phyloP scores from a whole-genome alignment of 2,329 filamentous ascomycete genomes.

The Kalaharituber pfeilii region DNA sequence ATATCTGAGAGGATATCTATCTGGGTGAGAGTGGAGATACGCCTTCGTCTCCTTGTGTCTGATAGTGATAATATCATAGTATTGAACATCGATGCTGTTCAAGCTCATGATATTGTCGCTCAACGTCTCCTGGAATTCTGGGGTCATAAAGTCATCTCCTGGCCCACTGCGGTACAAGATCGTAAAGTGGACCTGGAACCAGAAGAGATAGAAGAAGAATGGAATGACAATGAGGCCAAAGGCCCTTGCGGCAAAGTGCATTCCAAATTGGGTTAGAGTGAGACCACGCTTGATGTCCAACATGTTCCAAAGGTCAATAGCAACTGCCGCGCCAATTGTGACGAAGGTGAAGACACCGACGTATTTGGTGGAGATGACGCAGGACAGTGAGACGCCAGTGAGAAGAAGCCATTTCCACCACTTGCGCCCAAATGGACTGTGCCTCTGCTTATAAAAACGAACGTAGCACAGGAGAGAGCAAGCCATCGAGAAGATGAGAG shows the following conservation, averaged over 20 bases:
- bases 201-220: constrained; percentile 97
- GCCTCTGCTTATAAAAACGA: constrained; percentile 91
- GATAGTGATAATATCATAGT: constrained; percentile 73
- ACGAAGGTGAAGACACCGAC: constrained; percentile 94
- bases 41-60: constrained; percentile 95
- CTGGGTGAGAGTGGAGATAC: constrained; percentile 83
- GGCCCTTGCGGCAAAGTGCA: constrained; percentile 79
- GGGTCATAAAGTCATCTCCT: constrained; percentile 97
- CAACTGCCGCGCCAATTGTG: constrained; percentile 83
- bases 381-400: constrained; percentile 85
- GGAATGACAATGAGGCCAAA: constrained; percentile 75
- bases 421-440: constrained; percentile 76
- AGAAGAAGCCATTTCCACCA: constrained; percentile 99
- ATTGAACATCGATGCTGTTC: constrained; percentile 71
- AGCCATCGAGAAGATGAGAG: constrained; percentile 88
- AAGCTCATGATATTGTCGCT: constrained; percentile 87
- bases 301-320: constrained; percentile 89
- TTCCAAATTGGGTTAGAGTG: constrained; percentile 58
- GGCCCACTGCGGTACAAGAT: constrained; percentile 77
- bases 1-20: constrained; percentile 81
- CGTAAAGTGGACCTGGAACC: constrained; percentile 98
- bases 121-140: constrained; percentile 92
- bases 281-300: constrained; percentile 80
- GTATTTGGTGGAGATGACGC: constrained; percentile 97
- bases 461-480: constrained; percentile 87